These are phyloP conservation scores for Parathielavia hyrcaniae DNA, from an alignment of 495 filamentous ascomycete genomes.

Conservation along the genomic window DNA sequence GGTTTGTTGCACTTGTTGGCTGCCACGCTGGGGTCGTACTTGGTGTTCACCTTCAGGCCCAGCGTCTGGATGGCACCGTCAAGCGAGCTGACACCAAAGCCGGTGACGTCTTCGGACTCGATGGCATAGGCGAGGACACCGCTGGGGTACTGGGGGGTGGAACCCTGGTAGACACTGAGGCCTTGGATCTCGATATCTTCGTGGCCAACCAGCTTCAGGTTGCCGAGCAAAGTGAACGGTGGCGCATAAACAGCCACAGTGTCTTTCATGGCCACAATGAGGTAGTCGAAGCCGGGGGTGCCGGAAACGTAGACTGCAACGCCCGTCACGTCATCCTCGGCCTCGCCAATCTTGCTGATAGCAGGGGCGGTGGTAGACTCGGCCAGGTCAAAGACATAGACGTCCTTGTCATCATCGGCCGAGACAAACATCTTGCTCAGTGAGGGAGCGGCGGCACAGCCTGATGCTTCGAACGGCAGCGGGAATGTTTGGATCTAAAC, in stretches of 20 bases:
- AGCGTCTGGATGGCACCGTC: neutral
- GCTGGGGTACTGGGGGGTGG: slow-evolving; percentile 7
- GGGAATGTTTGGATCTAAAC: slow-evolving; percentile 5
- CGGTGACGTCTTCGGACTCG: slow-evolving; percentile 6
- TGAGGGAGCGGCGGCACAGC: slow-evolving; percentile 3
- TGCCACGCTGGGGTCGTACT: slow-evolving; percentile 7
- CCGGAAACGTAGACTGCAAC: slow-evolving; percentile 4
- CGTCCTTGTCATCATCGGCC: slow-evolving; percentile 12
- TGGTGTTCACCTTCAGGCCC: slow-evolving; percentile 6
- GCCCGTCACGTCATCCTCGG: slow-evolving; percentile 14
- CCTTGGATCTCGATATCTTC: slow-evolving; percentile 14
- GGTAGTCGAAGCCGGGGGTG: neutral
- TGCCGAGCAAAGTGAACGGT: slow-evolving; percentile 6
- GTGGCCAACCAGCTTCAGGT: slow-evolving; percentile 5
- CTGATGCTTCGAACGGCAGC: slow-evolving; percentile 6
- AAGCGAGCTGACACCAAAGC: slow-evolving; percentile 9
- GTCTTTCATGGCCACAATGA: slow-evolving; percentile 9
- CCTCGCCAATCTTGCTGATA: slow-evolving; percentile 8
- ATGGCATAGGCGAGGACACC: slow-evolving; percentile 8
- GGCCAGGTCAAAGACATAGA: slow-evolving; percentile 8
- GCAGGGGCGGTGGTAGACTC: slow-evolving; percentile 7
- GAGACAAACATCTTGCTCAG: slow-evolving; percentile 13
- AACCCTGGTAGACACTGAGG: slow-evolving; percentile 7
- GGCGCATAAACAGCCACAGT: slow-evolving; percentile 9
- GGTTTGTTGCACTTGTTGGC: neutral